Conservation (phyloP, 2,329 filamentous ascomycete genomes). For the Phyllosticta citriasiana region DNA sequence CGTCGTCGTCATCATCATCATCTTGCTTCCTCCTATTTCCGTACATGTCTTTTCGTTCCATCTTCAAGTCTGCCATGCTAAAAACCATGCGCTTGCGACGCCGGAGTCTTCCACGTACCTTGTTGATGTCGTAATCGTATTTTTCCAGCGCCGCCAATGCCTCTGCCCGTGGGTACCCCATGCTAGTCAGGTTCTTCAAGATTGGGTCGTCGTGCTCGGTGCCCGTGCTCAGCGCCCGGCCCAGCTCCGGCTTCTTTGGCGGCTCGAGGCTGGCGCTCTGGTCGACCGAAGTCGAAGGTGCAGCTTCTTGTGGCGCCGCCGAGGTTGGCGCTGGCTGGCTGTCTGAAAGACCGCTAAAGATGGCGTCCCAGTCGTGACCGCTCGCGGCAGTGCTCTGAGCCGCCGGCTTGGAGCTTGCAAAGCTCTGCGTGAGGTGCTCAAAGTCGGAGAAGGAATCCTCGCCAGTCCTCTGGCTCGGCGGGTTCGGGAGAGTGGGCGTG, state of each 20-base stretch:
- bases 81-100: not conserved
- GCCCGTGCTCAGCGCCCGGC: conserved; percentile 60
- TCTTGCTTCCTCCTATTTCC: not conserved
- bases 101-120: conserved; percentile 48
- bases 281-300: conserved; percentile 24
- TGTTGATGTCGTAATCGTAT: conserved; percentile 92
- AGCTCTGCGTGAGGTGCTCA: conserved; percentile 33
- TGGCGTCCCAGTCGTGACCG: conserved; percentile 83
- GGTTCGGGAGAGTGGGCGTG: conserved; percentile 22
- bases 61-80: not conserved
- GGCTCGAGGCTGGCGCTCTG: conserved; percentile 17
- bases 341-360: conserved; percentile 70
- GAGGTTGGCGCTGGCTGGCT: conserved; percentile 12
- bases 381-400: conserved; percentile 30
- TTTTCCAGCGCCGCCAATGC: conserved; percentile 78
- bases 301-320: conserved; percentile 19
- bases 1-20: not conserved
- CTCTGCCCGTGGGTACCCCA: conserved; percentile 72
- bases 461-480: conserved; percentile 10
- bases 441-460: conserved; percentile 43
- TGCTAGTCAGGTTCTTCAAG: conserved; percentile 75
- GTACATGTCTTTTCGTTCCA: not conserved
- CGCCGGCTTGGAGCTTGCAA: conserved; percentile 26
- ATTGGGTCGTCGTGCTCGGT: conserved; percentile 86
- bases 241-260: conserved; percentile 35